A percentile compares a stretch with the other conserved stretches of the same genome.
phyloP scores from a whole-genome alignment of 1,139 yeast genomes.

The Lodderomyces beijingensis region DNA sequence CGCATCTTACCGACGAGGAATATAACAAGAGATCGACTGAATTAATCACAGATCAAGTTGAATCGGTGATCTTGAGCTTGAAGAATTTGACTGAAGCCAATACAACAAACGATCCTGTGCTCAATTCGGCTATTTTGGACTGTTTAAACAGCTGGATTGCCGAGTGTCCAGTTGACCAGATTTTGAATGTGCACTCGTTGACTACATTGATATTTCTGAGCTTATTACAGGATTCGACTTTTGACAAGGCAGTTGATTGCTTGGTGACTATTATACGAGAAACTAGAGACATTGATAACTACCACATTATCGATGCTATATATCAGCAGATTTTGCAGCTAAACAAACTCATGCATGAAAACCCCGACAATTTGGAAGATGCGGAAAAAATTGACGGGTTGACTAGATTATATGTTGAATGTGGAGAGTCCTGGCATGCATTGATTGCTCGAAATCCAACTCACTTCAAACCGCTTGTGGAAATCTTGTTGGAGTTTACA shows the following conservation, averaged over 20 bases:
- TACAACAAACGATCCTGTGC: constrained; percentile 11
- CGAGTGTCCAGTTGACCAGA: constrained; percentile 70
- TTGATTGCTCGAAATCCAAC: constrained; percentile 71
- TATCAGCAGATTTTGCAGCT: constrained; percentile 64
- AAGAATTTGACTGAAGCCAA: constrained; percentile 41
- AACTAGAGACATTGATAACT: constrained; percentile 69
- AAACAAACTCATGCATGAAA: constrained; percentile 41
- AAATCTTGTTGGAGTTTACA: constrained; percentile 58
- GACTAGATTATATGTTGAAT: constrained; percentile 79
- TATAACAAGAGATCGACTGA: constrained; percentile 60
- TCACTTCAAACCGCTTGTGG: constrained; percentile 72
- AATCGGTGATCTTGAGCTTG: constrained; percentile 60
- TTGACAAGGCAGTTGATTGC: constrained; percentile 88
- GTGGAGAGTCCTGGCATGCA: constrained; percentile 95
- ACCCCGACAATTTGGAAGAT: constrained; percentile 48
- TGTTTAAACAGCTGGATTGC: constrained; percentile 87
- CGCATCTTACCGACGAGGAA: constrained; percentile 80
- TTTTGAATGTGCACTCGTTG: constrained; percentile 58
- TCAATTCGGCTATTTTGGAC: constrained; percentile 50
- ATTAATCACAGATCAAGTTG: constrained; percentile 64
- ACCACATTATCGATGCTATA: constrained; percentile 60
- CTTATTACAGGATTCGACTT: constrained; percentile 58
- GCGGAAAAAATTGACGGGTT: constrained; percentile 68
- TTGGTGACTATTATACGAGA: constrained; percentile 74
- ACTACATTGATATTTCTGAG: constrained; percentile 69